Evolutionary conservation across 768 basidiomycete genomes (phyloP).

Genomic region (Boletellus sp.): DNA sequence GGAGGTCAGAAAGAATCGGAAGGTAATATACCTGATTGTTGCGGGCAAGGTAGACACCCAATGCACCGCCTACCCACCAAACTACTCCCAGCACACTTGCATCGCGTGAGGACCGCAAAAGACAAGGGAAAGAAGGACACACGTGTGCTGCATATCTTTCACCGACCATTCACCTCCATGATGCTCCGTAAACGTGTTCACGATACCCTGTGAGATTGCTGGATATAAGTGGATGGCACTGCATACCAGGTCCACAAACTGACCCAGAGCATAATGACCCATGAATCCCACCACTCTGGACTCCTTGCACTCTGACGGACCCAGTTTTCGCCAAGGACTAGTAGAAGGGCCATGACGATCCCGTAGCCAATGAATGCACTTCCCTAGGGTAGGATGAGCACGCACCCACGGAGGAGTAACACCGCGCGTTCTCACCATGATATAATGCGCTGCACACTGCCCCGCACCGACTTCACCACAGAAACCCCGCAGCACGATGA

Average conservation of each 20-base stretch:
- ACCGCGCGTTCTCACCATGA: constrained; percentile 47
- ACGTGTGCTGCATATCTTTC: constrained; percentile 96
- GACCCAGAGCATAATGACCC: constrained; percentile 56
- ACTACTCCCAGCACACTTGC: constrained; percentile 50
- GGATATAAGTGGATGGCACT: not conserved
- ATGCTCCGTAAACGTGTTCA: constrained; percentile 94
- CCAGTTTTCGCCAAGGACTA: constrained; percentile 78
- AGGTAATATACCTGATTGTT: constrained; percentile 59
- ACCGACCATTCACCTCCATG: constrained; percentile 77
- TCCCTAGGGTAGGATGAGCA: constrained; percentile 40
- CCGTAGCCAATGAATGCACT: constrained; percentile 89
- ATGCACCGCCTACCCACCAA: constrained; percentile 88
- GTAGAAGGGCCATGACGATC: constrained; percentile 71
- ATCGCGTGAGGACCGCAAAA: constrained; percentile 2
- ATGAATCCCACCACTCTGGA: constrained; percentile 86
- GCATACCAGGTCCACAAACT: constrained; percentile 19
- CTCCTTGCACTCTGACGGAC: constrained; percentile 63
- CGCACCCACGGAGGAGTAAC: not conserved
- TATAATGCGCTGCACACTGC: constrained; percentile 87
- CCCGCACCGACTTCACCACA: constrained; percentile 69
- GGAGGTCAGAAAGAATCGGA: not conserved
- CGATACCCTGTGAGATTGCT: constrained; percentile 31
- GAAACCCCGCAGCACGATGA: constrained; percentile 67
- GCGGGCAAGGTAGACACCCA: constrained; percentile 79
- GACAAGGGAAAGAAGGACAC: constrained; percentile 27